Conservation (phyloP, 495 filamentous ascomycete species). For the Xylaria flabelliformis region DNA sequence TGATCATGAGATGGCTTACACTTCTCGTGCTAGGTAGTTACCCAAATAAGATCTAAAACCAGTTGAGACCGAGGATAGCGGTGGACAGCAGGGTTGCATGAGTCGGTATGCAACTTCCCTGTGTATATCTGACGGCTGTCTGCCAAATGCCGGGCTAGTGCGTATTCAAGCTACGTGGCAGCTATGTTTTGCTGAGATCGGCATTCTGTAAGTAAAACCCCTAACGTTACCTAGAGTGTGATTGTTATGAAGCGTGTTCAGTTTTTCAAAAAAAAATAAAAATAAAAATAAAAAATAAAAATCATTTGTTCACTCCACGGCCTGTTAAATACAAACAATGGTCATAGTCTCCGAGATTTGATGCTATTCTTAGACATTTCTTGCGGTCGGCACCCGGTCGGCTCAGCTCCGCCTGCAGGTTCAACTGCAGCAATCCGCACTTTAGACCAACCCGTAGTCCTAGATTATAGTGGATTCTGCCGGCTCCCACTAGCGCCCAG, state of each 20-base stretch:
- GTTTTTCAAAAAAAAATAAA: neutral
- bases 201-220: neutral
- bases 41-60: neutral
- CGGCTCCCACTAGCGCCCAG: conserved; percentile 9
- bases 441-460: neutral
- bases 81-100: neutral
- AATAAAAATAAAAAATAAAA: too few species aligned
- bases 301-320: neutral
- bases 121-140: neutral
- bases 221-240: neutral
- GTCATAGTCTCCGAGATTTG: neutral
- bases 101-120: neutral
- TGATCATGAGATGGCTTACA: neutral
- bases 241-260: neutral
- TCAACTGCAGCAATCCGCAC: neutral
- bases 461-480: neutral
- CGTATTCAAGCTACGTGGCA: neutral
- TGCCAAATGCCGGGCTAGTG: neutral
- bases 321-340: neutral
- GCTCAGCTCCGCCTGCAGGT: conserved; percentile 9
- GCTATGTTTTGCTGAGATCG: neutral
- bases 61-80: conserved; percentile 5
- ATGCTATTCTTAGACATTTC: conserved; percentile 5
- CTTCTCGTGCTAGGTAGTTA: neutral
- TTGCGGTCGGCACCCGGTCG: conserved; percentile 5